Conservation (phyloP, 2,329 filamentous ascomycete genomes). For the Venturia aucupariae region DNA sequence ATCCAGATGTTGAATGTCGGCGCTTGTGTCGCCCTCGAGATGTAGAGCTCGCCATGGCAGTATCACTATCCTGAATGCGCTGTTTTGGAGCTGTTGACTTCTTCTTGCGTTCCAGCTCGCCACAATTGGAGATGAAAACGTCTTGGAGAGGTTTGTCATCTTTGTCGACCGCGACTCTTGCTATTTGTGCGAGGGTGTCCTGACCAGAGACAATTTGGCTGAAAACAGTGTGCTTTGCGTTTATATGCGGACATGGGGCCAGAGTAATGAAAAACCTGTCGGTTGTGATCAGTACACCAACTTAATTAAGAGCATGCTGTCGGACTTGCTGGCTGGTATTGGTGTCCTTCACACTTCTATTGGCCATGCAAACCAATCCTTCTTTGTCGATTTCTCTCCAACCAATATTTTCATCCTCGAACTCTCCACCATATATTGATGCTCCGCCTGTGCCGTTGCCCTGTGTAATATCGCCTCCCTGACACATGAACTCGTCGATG, state of each 20-base stretch:
- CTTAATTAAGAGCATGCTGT: background rate
- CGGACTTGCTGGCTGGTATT: conserved; percentile 32
- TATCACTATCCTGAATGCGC: conserved; percentile 9
- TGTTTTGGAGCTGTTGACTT: conserved; percentile 17
- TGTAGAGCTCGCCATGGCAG: conserved; percentile 1
- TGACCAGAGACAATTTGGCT: conserved; percentile 30
- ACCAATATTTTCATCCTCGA: conserved; percentile 33
- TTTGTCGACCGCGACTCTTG: conserved; percentile 29
- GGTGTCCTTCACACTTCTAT: conserved; percentile 28
- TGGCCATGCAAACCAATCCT: conserved; percentile 34
- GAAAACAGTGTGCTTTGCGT: conserved; percentile 35
- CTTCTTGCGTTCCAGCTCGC: conserved; percentile 30
- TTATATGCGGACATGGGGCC: conserved; percentile 30
- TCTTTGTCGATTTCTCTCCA: conserved; percentile 33
- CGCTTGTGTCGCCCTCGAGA: conserved; percentile 16
- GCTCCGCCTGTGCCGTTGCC: conserved; percentile 32
- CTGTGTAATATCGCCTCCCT: conserved; percentile 34
- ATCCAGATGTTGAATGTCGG: conserved; percentile 12
- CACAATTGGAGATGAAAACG: conserved; percentile 30
- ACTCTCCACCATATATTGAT: conserved; percentile 32
- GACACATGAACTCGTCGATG: conserved; percentile 37
- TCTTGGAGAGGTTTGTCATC: conserved; percentile 27
- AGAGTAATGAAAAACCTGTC: conserved; percentile 35
- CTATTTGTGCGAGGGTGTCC: conserved; percentile 26
- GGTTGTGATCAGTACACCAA: background rate